These are phyloP conservation scores for Buxus sempervirens DNA, from an alignment of 164 flowering plant genomes.

Conservation along the genomic window DNA sequence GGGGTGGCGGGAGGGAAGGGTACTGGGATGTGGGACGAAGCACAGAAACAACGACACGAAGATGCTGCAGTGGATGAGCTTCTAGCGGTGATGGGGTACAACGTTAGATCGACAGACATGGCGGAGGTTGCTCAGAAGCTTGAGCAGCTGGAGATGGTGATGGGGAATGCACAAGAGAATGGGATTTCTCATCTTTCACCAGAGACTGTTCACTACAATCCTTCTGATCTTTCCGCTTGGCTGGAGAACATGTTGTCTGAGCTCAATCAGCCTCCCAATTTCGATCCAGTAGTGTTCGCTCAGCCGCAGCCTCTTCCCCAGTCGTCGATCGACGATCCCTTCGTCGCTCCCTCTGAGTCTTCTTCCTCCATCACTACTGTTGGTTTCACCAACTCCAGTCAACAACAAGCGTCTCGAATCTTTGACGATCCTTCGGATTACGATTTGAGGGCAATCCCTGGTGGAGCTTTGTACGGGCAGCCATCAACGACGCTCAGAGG, in stretches of 20 bases:
- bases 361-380: slow-evolving; percentile 32
- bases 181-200: slow-evolving; percentile 50
- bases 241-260: slow-evolving; percentile 68
- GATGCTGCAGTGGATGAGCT: slow-evolving; percentile 71
- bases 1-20: slow-evolving; percentile 22
- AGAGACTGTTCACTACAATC: slow-evolving; percentile 77
- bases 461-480: slow-evolving; percentile 34
- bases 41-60: slow-evolving; percentile 27
- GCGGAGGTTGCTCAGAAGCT: slow-evolving; percentile 77
- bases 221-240: slow-evolving; percentile 72
- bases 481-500: slow-evolving; percentile 10
- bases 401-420: slow-evolving; percentile 7
- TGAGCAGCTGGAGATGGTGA: slow-evolving; percentile 71
- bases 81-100: slow-evolving; percentile 75
- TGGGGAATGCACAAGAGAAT: slow-evolving; percentile 51
- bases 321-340: slow-evolving; percentile 17
- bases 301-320: neutral
- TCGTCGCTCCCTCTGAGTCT: neutral
- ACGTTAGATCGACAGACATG: slow-evolving; percentile 75
- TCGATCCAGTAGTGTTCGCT: neutral
- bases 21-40: slow-evolving; percentile 42
- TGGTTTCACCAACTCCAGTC: slow-evolving; percentile 17
- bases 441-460: slow-evolving; percentile 73
- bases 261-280: slow-evolving; percentile 32
- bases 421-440: slow-evolving; percentile 31